Base-by-base conservation (phyloP, 345 rosid genomes). In the Gossypium raimondii region DNA sequence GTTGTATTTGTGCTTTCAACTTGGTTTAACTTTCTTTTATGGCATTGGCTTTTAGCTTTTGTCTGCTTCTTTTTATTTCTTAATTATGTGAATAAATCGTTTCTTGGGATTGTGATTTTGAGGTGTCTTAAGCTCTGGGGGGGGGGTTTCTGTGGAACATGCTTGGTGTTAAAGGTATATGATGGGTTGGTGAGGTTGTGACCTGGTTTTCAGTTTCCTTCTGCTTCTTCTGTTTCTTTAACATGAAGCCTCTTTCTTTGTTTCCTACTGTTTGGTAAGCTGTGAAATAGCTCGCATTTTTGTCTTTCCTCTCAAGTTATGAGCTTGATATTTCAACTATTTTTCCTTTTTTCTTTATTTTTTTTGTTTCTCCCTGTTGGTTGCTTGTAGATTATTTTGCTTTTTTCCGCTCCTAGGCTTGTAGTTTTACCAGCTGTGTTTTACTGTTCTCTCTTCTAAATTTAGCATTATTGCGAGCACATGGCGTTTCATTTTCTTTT, bases 111-210 rank as follows among this genome's bases (percentile, higher is more conserved):
- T 41, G 38, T 55, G 52, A 72, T 38, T 61, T 29, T 51, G 57
- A 47, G 59, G 75, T 38, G 29, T 52, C 20, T 50, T 74, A 22
- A 45, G 70, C 20, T 45, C 50, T 18, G 41, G 74, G 66, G 65
- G 72, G 34, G 41, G 41, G 74, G 66, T 65, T 44, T 48, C 63
- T 44, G 64, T 71, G 50, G 77, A 75, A 70, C 86, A 84, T 81
- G 90, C 92, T 85, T 87, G 74, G 67, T 73, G 75, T 77, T 77
- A 83, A 87, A 86, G 81, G 48, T 74, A 79, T 76, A 65, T 81
- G 57, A 84, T 78, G 76, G 81, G 84, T 88, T 86, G 88, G 90
- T 87, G 84, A 78, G 84, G 51, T 79, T 81, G 84, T 82, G 84
- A 85, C 83, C 86, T 79, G 74, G 73, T 71, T 84, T 77, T 24